A percentile compares a stretch with the other conserved stretches of the same genome.
Conservation (phyloP, 2,329 filamentous ascomycete species). For the Neoscytalidium dimidiatum region DNA sequence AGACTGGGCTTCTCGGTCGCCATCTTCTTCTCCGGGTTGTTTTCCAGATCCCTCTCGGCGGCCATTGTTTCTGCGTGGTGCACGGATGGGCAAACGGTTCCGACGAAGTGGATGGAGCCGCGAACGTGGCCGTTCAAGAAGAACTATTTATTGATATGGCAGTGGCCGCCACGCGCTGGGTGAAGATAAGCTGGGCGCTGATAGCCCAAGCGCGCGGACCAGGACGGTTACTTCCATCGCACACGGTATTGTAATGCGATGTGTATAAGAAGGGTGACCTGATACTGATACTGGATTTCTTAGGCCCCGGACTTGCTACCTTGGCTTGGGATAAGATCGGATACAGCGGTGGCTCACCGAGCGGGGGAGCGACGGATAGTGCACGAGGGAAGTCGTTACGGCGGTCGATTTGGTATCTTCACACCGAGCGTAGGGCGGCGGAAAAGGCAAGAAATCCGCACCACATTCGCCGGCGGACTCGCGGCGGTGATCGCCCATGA, state of each 20-base stretch:
- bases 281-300: constrained; percentile 8
- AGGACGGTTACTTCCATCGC: not conserved
- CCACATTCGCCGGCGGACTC: not conserved
- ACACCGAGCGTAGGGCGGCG: not conserved
- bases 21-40: not conserved
- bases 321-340: constrained; percentile 19
- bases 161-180: not conserved
- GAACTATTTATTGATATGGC: constrained; percentile 14
- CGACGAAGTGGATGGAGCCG: no score
- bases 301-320: constrained; percentile 8
- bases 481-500: constrained; percentile 5
- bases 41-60: constrained; percentile 9
- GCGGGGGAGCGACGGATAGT: not conserved
- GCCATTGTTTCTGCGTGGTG: not conserved
- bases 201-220: constrained; percentile 9
- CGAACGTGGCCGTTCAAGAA: not conserved
- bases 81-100: not conserved
- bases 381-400: not conserved
- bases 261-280: constrained; percentile 3
- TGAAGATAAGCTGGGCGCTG: constrained; percentile 15
- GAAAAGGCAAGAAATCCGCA: constrained; percentile 1
- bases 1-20: constrained; percentile 12
- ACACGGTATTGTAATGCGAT: constrained; percentile 5
- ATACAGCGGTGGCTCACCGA: constrained; percentile 5
- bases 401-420: not conserved